Evolutionary conservation across 306 rosid genomes (phyloP), one percentile per base, ranked within the genome.

Genomic region (Biancaea sappan): DNA sequence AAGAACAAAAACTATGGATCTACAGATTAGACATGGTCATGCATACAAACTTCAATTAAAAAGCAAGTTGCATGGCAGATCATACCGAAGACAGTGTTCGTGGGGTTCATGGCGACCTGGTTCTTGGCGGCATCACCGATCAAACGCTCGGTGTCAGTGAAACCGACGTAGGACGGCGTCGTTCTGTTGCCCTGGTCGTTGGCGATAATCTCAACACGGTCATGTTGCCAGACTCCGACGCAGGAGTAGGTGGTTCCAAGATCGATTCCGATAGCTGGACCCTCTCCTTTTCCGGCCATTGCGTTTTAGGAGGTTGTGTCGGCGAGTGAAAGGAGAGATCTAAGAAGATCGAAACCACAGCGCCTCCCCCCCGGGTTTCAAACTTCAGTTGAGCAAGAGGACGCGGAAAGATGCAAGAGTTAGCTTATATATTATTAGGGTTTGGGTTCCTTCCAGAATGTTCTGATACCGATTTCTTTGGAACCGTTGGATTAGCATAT

Each of bases 111-210:
- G 71, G 91, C 87, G 19, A 83, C 89, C 79, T 87, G 91, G 54
- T 87, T 87, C 89, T 87, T 87, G 4, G 91, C 91, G 0, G 91
- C 91, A 54, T 87, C 89, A 19, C 91, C 91, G 46, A 87, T 80
- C 77, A 87, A 40, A 29, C 91, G 83, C 78, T 87, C 88, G 6
- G 93, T 54, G 19, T 88, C 89, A 1, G 89, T 86, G 66, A 88
- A 88, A 0, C 69, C 93, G 1, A 88, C 93, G 14, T 80, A 88
- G 10, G 93, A 88, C 12, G 93, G 93, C 8, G 93, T 88, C 2
- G 90, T 88, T 47, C 93, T 69, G 86, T 88, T 88, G 0, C 93
- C 93, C 57, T 88, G 93, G 61, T 88, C 93, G 18, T 88, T 88
- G 65, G 90, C 87, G 0, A 88, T 88, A 79, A 88, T 86, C 81